Evolutionary conservation across 192 early-diverging fungal species (phyloP).

Genomic region (Bifiguratus adelaidae): DNA sequence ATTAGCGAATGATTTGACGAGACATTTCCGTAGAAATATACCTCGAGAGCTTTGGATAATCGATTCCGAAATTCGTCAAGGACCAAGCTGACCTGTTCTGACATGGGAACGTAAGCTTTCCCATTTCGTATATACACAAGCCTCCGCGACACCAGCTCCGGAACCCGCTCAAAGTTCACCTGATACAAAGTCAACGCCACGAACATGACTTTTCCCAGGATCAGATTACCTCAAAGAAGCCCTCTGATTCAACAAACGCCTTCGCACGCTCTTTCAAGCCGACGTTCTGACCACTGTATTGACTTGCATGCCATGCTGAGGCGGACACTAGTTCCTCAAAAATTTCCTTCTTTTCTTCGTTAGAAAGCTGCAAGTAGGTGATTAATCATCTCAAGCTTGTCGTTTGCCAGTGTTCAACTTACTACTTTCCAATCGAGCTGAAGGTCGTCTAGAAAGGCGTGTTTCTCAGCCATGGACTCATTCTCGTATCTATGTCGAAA

Average conservation of each 20-base stretch:
- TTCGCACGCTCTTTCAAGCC: not conserved
- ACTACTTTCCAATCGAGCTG: conserved; percentile 40
- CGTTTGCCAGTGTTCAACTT: not conserved
- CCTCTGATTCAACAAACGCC: conserved; percentile 18
- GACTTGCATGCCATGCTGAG: not conserved
- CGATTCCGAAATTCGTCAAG: conserved; percentile 63
- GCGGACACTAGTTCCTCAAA: conserved; percentile 4
- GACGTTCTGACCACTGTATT: not conserved
- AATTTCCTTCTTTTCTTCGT: conserved; percentile 15
- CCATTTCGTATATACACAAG: conserved; percentile 53
- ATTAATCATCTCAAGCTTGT: not conserved
- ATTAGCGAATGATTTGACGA: not conserved
- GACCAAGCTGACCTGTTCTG: conserved; percentile 61
- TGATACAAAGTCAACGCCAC: conserved; percentile 26
- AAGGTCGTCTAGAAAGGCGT: conserved; percentile 38
- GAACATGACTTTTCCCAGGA: too few relatives aligned
- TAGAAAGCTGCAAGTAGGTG: not conserved
- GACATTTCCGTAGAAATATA: conserved; percentile 9
- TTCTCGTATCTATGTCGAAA: conserved; percentile 44
- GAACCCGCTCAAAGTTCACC: conserved; percentile 62
- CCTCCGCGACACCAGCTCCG: conserved; percentile 44
- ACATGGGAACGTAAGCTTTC: conserved; percentile 61
- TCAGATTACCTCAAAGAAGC: conserved; percentile 27
- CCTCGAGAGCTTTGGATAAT: conserved; percentile 39
- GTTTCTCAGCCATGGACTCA: conserved; percentile 26